Conservation (phyloP, 257 asterid species). For the Prunella vulgaris region DNA sequence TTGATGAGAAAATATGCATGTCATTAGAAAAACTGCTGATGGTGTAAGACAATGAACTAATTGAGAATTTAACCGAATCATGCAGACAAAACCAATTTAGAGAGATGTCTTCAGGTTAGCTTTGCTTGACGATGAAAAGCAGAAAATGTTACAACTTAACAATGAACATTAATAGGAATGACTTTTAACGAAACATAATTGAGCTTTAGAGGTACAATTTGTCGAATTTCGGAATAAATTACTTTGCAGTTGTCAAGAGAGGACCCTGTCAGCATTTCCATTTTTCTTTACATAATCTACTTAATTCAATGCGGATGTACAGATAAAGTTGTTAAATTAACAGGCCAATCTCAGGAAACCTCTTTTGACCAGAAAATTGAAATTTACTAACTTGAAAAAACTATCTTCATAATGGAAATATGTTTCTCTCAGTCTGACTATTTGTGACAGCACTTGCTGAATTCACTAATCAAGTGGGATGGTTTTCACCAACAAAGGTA, state of each 20-base stretch:
- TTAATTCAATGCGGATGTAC: not conserved
- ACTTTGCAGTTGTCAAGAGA: constrained; percentile 2
- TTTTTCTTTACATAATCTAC: not conserved
- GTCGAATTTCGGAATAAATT: not conserved
- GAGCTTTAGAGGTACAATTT: not conserved
- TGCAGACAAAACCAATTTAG: constrained; percentile 3
- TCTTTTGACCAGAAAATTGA: not conserved
- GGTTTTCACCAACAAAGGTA: not conserved
- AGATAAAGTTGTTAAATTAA: not conserved
- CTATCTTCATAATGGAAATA: not conserved
- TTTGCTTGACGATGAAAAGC: constrained; percentile 4
- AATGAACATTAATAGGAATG: not conserved
- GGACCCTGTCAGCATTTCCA: not conserved
- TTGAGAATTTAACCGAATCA: not conserved
- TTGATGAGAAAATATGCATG: constrained; percentile 7
- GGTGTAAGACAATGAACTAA: not conserved
- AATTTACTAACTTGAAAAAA: not conserved
- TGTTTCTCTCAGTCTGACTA: not conserved
- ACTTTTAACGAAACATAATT: not conserved
- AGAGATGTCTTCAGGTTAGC: not conserved
- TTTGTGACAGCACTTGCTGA: not conserved
- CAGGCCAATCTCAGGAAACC: not conserved
- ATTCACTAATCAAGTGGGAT: not conserved
- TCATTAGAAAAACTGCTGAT: constrained; percentile 6
- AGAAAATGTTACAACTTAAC: not conserved